Evolutionary conservation across 345 rosid species (phyloP), one percentile per base, ranked within the genome.

Genomic region (Crucihimalaya himalaica): DNA sequence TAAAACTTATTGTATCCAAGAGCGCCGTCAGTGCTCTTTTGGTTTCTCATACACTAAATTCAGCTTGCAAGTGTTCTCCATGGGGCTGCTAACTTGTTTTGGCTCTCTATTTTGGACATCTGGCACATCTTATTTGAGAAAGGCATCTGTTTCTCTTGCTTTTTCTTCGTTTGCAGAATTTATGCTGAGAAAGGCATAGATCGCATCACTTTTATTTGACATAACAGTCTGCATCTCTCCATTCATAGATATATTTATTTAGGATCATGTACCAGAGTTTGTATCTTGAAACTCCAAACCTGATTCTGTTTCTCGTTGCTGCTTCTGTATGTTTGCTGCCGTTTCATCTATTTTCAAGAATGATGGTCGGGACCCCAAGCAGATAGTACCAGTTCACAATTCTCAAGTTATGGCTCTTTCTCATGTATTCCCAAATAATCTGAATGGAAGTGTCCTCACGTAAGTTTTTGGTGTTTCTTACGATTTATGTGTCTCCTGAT

Each of bases 371-470:
- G 97, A 92, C 56, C 75, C 78, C 59, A 87, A 84, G 77, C 97
- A 88, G 77, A 78, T 84, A 47, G 77, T 81, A 43, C 74, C 84
- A 32, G 83, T 80, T 53, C 99, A 95, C 84, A 83, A 78, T 83
- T 95, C 99, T 72, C 90, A 86, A 68, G 76, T 76, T 43, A 71
- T 76, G 73, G 90, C 97, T 63, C 89, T 92, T 39, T 84, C 93
- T 72, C 93, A 87, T 81, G 87, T 79, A 72, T 86, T 83, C 78
- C 96, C 94, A 13, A 92, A 83, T 83, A 92, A 86, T 83, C 83
- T 79, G 40, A 90, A 82, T 84, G 98, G 96, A 73, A 71, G 81
- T 63, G 13, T 81, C 32, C 81, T 86, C 52, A 85, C 86, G 99
- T 95, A 86, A 90, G 99, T 77, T 57, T 37, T 16, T 77, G 40